These are phyloP conservation scores for Aspergillus mulundensis DNA, from an alignment of 495 filamentous ascomycete genomes.

Conservation along the genomic window DNA sequence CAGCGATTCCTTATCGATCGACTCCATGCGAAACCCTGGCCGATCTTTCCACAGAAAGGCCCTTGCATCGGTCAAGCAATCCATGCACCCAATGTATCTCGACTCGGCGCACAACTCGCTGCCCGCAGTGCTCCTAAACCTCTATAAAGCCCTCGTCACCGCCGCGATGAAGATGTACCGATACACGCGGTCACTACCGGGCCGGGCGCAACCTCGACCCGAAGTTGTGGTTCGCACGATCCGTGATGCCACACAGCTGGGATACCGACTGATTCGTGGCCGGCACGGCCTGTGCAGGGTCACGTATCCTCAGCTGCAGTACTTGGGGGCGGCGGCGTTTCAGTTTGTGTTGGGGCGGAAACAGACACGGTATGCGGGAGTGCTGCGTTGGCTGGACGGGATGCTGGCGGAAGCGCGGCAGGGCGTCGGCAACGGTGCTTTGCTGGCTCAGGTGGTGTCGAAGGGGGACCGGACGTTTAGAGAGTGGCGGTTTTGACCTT, in stretches of 20 bases:
- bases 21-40: conserved; percentile 64
- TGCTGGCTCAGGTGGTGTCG: conserved; percentile 30
- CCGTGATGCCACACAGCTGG: conserved; percentile 59
- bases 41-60: conserved; percentile 73
- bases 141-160: conserved; percentile 70
- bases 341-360: conserved; percentile 58
- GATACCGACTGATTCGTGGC: conserved; percentile 59
- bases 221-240: conserved; percentile 63
- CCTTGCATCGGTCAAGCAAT: conserved; percentile 77
- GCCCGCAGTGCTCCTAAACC: conserved; percentile 62
- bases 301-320: conserved; percentile 61
- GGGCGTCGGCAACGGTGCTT: conserved; percentile 23
- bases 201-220: conserved; percentile 47
- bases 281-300: conserved; percentile 50
- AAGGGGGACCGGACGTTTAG: conserved; percentile 34
- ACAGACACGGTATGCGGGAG: conserved; percentile 59
- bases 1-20: conserved; percentile 69
- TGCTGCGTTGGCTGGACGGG: conserved; percentile 60
- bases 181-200: conserved; percentile 62
- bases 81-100: conserved; percentile 84
- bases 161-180: conserved; percentile 81
- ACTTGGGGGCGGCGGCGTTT: conserved; percentile 66
- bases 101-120: conserved; percentile 76
- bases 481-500: conserved; percentile 37
- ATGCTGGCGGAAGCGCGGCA: conserved; percentile 33